These are phyloP conservation scores for Lactarius sp. DNA, from an alignment of 768 basidiomycete genomes.

Conservation along the genomic window DNA sequence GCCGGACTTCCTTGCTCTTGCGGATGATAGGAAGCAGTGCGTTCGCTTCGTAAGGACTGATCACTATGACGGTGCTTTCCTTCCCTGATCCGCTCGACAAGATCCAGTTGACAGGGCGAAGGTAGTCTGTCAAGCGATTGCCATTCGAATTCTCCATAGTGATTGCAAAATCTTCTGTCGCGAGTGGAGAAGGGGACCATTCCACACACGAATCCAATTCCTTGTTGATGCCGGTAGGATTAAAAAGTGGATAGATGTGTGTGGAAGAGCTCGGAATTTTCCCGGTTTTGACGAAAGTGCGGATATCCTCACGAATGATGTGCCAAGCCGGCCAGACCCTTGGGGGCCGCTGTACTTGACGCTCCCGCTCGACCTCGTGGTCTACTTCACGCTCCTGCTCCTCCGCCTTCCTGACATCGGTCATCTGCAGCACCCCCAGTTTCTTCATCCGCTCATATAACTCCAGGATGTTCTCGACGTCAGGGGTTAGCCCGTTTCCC, in stretches of 20 bases:
- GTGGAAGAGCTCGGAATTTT: neutral
- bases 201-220: neutral
- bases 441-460: too few species aligned
- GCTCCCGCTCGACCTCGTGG: constrained; percentile 21
- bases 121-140: too few species aligned
- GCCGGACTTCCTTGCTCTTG: neutral
- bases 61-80: too few species aligned
- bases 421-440: too few species aligned
- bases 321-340: neutral
- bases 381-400: constrained; percentile 23
- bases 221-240: too few species aligned
- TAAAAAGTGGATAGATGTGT: neutral
- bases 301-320: neutral
- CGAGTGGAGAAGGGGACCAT: too few species aligned
- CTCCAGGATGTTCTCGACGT: neutral
- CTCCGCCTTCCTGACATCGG: constrained; percentile 12
- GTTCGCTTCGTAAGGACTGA: too few species aligned
- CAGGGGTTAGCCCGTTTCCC: neutral
- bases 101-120: too few species aligned
- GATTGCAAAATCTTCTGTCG: too few species aligned
- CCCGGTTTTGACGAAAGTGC: constrained; percentile 11
- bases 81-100: too few species aligned
- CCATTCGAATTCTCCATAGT: too few species aligned
- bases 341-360: constrained; percentile 12
- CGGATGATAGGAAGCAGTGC: too few species aligned